These are phyloP conservation scores for Solioccasus polychromus DNA, from an alignment of 768 basidiomycete genomes.

Conservation along the genomic window DNA sequence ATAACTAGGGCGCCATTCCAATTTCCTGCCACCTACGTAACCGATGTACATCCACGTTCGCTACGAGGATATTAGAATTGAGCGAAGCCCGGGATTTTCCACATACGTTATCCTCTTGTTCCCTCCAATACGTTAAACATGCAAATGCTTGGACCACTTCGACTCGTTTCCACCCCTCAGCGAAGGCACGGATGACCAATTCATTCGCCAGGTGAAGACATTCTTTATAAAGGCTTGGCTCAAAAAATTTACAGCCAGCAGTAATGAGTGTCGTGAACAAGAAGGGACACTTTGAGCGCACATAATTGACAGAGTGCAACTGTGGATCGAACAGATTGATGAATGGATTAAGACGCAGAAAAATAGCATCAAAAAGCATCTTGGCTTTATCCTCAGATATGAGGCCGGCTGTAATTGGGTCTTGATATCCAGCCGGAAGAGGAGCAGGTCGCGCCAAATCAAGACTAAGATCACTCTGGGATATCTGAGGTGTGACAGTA, in stretches of 20 bases:
- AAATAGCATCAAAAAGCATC: constrained; percentile 74
- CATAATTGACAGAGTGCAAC: constrained; percentile 77
- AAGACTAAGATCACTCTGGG: constrained; percentile 36
- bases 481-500: constrained; percentile 26
- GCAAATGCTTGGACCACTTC: constrained; percentile 89
- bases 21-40: constrained; percentile 49
- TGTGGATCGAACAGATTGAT: constrained; percentile 86
- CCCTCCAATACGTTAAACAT: constrained; percentile 87
- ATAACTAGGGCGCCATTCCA: constrained; percentile 1
- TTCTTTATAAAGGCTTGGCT: constrained; percentile 59
- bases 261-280: constrained; percentile 83
- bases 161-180: constrained; percentile 74
- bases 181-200: constrained; percentile 73
- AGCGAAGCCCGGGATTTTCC: constrained; percentile 5
- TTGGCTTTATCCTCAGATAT: constrained; percentile 68
- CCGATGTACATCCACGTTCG: constrained; percentile 88
- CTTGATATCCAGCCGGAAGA: constrained; percentile 43
- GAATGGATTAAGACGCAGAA: constrained; percentile 83
- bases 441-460: constrained; percentile 34
- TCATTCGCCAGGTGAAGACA: constrained; percentile 73
- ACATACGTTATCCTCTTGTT: constrained; percentile 77
- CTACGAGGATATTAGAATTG: constrained; percentile 35
- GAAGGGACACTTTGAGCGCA: constrained; percentile 77
- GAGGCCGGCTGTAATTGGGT: constrained; percentile 72
- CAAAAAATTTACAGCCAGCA: constrained; percentile 83